A percentile compares a stretch with the other conserved stretches of the same genome.
Evolutionary conservation across 2,329 filamentous ascomycete genomes (phyloP).

Genomic region (Epichloe brachyelytri): DNA sequence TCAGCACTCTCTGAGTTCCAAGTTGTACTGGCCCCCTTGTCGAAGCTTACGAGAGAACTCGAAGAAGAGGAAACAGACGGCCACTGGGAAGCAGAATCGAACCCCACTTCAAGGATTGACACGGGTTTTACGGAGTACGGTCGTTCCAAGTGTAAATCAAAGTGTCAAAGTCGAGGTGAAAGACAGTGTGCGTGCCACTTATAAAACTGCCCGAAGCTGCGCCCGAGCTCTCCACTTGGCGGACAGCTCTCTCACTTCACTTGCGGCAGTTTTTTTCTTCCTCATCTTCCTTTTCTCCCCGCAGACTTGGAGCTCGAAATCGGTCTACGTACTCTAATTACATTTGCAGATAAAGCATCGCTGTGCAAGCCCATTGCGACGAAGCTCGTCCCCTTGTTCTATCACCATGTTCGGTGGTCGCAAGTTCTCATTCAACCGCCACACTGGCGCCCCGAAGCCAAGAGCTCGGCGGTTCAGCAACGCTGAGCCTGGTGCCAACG

Average conservation of each 20-base stretch:
- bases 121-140: neutral
- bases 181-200: neutral
- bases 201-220: conserved; percentile 1
- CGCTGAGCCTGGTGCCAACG: conserved; percentile 42
- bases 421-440: conserved; percentile 56
- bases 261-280: neutral
- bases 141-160: neutral
- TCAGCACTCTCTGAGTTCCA: neutral
- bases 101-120: conserved; percentile 1
- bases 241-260: neutral
- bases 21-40: neutral
- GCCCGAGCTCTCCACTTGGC: conserved; percentile 2
- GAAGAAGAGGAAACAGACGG: neutral
- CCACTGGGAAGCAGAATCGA: neutral
- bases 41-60: neutral
- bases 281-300: neutral
- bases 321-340: neutral
- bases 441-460: conserved; percentile 47
- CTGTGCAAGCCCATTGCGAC: neutral
- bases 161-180: neutral
- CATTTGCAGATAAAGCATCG: neutral
- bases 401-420: conserved; percentile 39
- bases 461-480: conserved; percentile 43
- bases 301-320: neutral
- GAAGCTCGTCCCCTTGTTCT: neutral